Base-by-base conservation (phyloP, 2,329 filamentous ascomycete species). In the Aspergillus pseudonomiae region DNA sequence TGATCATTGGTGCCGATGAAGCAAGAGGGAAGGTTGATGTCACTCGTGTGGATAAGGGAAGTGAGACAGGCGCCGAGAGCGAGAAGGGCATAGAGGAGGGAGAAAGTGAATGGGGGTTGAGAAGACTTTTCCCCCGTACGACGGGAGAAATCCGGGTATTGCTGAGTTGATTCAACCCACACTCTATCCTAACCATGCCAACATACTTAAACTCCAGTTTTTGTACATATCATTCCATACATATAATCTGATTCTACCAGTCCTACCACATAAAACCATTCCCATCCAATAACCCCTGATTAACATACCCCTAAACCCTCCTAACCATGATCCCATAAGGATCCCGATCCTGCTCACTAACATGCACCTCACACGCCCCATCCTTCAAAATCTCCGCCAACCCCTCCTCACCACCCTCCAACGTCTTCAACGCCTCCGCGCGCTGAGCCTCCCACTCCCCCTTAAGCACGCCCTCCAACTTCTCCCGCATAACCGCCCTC, bases 301-400 rank as follows among this genome's bases (percentile, higher is more conserved):
- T 24, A 14, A 46, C 2, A 6, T 0, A 11, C n/a, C 14, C 28
- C 43, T 50, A 71, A n/a, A 14, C 48, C 32, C 64, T 68, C 65
- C 71, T 68, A 34, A 83, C 72, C 72, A 92, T 84, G 63, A 97
- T 91, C 58, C 90, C 89, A 79, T 93, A 99, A 0, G 95, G 95
- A 83, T 99, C 95, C 64, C 88, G 84, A 79, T 99, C 95, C 50
- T 84, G 84, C 75, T 91, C 84, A 77, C 94, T 97, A 56, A 96
- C 87, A 62, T 89, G 77, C 16, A 98, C 89, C 61, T 86, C 81
- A 21, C 89, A 86, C 26, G 82, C 80, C 12, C 81, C 81, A 66
- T 88, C 85, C 9, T 76, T 74, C 62, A 86, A 73, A n/a, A 82
- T 81, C 50, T 86, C 83, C 50, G 78, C 73, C 53, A 81, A 71